Conservation (phyloP, 2,329 filamentous ascomycete species). For the Sporothrix protearum region DNA sequence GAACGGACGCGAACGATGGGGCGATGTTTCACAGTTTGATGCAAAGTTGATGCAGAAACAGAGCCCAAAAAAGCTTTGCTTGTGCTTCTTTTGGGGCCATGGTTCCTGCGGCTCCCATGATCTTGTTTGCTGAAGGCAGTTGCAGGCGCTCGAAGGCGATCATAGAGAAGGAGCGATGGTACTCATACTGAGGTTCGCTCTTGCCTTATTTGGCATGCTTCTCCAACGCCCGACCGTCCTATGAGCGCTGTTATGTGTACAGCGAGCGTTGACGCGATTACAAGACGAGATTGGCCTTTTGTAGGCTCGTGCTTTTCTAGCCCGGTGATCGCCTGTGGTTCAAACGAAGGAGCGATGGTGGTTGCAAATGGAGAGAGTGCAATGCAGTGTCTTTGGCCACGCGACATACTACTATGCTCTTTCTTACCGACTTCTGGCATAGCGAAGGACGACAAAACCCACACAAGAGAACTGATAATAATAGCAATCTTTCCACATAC, state of each 20-base stretch:
- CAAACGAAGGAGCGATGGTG: neutral
- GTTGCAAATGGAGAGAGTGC: too few species aligned
- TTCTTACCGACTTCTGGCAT: neutral
- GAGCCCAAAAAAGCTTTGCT: neutral
- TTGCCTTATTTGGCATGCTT: neutral
- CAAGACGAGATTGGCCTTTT: neutral
- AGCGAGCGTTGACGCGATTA: too few species aligned
- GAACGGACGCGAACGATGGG: neutral
- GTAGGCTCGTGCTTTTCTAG: neutral
- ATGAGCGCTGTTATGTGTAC: neutral
- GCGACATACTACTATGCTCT: neutral
- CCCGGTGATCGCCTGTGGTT: neutral
- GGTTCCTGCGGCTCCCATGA: neutral
- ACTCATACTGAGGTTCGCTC: neutral
- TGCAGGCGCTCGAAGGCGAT: neutral
- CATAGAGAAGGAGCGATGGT: slow-evolving; percentile 3
- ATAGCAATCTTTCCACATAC: neutral
- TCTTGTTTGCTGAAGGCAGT: neutral
- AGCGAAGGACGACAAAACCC: neutral
- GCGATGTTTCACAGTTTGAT: neutral
- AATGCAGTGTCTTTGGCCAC: neutral
- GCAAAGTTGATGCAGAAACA: neutral
- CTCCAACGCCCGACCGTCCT: neutral
- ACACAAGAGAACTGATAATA: neutral
- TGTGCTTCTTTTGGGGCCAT: neutral